Evolutionary conservation across 2,329 filamentous ascomycete genomes (phyloP), one percentile per base, ranked within the genome.

Genomic region (Pseudogymnoascus sp.): DNA sequence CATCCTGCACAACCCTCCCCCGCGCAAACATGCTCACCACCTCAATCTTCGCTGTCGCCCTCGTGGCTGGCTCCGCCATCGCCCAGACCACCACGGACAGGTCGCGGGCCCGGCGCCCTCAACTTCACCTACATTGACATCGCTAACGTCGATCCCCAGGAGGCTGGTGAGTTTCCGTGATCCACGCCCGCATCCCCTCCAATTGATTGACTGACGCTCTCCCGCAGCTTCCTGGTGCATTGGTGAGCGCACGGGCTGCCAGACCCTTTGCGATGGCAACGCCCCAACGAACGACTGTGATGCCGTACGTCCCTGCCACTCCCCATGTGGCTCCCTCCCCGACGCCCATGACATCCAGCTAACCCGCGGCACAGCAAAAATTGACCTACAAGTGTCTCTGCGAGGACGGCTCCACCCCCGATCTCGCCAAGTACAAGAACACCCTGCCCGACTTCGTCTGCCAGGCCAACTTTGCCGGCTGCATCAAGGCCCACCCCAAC

Each of bases 391-490:
- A 70, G 63, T 89, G 86, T 75, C 75, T 76, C 60, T 89, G 86
- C 78, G 66, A 66, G 12, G 81, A 85, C 71, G 80, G 80, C 67
- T 80, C 78, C 43, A 71, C 73, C 6, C 83, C 84, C 67, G 21
- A 37, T 21, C 78, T 86, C 68, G 72, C 76, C 64, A 75, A 78
- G 68, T 89, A 86, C 75, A 68, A 74, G 61, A 75, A 83, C 73
- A 84, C 83, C 23, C 75, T 89, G 59, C 84, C 85, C 43, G 84
- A 78, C 74, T 86, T 78, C 73, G 79, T 84, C 73, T 88, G 86
- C 77, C 70, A 80, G 69, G 75, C 74, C 66, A 82, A 79, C 75
- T 83, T 74, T 70, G 68, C 66, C 23, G 76, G 81, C 67, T 83
- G 81, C 70, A 78, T 81, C 63, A n/a, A 66, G 28, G 70, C 73